Evolutionary conservation across 176 grass and related monocot genomes (phyloP).

Genomic region (Poa pratensis): DNA sequence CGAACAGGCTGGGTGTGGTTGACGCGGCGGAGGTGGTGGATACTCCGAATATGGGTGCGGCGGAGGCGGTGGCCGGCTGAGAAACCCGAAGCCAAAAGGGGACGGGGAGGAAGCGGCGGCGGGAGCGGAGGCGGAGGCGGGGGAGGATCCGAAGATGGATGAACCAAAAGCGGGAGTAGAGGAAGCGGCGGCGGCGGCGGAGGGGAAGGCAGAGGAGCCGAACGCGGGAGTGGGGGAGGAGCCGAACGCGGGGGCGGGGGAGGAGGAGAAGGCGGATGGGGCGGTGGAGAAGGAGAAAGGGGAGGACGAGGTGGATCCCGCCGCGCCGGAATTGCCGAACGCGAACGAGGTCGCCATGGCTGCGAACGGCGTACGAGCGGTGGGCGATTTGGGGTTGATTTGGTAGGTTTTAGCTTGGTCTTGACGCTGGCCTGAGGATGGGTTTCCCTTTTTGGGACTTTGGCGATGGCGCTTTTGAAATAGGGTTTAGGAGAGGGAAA

Average conservation of each 20-base stretch:
- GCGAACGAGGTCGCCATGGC: slow-evolving; percentile 65
- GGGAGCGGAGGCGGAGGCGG: slow-evolving; percentile 43
- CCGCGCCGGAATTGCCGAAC: slow-evolving; percentile 43
- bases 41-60: slow-evolving; percentile 38
- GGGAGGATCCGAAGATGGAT: slow-evolving; percentile 42
- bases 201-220: slow-evolving; percentile 49
- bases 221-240: slow-evolving; percentile 41
- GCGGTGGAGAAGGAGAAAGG: slow-evolving; percentile 53
- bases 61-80: slow-evolving; percentile 37
- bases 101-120: slow-evolving; percentile 43
- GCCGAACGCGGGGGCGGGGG: slow-evolving; percentile 42
- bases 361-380: slow-evolving; percentile 26
- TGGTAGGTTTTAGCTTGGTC: slow-evolving; percentile 52
- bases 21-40: slow-evolving; percentile 37
- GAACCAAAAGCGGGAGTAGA: slow-evolving; percentile 40
- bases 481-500: not conserved
- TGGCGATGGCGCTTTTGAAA: slow-evolving; percentile 1
- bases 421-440: slow-evolving; percentile 18
- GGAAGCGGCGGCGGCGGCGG: slow-evolving; percentile 47
- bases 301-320: slow-evolving; percentile 47
- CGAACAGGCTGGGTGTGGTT: slow-evolving; percentile 38
- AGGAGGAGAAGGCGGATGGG: slow-evolving; percentile 43
- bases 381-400: slow-evolving; percentile 33
- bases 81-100: slow-evolving; percentile 54
- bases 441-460: slow-evolving; percentile 1